Evolutionary conservation across 1,284 basidiomycete genomes (phyloP).

Genomic region (Uromyces viciae-fabae): DNA sequence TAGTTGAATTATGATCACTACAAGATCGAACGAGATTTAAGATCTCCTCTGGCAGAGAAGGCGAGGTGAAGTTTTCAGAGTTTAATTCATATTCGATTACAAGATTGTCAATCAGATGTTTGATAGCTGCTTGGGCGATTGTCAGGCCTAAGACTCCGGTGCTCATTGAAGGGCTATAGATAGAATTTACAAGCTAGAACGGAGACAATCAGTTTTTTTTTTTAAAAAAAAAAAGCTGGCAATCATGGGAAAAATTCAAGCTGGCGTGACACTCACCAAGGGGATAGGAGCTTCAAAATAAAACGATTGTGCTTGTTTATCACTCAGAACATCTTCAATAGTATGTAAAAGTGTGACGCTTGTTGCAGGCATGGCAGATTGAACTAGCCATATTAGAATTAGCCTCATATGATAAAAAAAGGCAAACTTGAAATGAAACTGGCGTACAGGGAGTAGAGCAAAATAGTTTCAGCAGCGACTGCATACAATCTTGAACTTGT

Average conservation of each 20-base stretch:
- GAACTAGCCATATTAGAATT: constrained; percentile 38
- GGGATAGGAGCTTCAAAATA: constrained; percentile 66
- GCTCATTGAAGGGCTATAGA: constrained; percentile 64
- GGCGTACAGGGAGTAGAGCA: constrained; percentile 61
- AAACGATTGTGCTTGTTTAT: constrained; percentile 56
- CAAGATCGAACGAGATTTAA: constrained; percentile 63
- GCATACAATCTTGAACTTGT: constrained; percentile 61
- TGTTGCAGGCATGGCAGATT: constrained; percentile 50
- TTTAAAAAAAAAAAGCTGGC: constrained; percentile 7
- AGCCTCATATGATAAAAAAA: background rate
- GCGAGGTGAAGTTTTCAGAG: constrained; percentile 59
- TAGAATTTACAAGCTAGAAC: constrained; percentile 68
- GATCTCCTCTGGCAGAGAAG: constrained; percentile 65
- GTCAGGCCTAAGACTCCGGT: constrained; percentile 70
- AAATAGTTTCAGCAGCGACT: constrained; percentile 64
- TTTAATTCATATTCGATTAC: constrained; percentile 81
- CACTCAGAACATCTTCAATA: constrained; percentile 39
- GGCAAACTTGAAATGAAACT: constrained; percentile 1
- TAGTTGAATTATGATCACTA: constrained; percentile 58
- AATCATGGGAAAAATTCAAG: background rate
- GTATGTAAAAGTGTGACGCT: background rate
- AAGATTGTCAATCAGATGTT: constrained; percentile 68
- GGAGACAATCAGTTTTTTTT: background rate
- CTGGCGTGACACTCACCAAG: constrained; percentile 58
- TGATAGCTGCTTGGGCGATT: constrained; percentile 65